These are phyloP conservation scores for Nakazawaea siamensis DNA, from an alignment of 805 yeast species.

Conservation along the genomic window DNA sequence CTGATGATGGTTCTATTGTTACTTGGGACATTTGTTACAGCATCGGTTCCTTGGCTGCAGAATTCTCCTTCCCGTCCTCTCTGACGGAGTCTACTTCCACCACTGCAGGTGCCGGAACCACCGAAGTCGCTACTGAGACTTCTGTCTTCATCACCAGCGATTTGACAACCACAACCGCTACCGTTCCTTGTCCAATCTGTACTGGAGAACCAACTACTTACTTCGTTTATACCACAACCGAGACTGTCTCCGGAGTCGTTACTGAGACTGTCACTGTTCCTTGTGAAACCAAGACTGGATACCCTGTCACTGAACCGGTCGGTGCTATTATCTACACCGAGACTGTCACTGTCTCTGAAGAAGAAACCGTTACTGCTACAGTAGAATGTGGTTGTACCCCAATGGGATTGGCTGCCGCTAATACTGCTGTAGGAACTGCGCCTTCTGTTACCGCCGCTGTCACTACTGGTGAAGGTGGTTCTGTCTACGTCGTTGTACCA, in stretches of 20 bases:
- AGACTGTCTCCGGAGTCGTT: conserved; percentile 2
- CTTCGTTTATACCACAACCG: conserved; percentile 4
- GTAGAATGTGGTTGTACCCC: conserved; percentile 5
- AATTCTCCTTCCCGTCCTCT: conserved; percentile 1
- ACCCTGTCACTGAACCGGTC: conserved; percentile 11
- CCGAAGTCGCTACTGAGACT: neutral
- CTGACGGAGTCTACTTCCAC: neutral
- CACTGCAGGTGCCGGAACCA: neutral
- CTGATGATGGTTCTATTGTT: neutral
- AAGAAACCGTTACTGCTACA: conserved; percentile 3
- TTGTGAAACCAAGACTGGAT: conserved; percentile 12
- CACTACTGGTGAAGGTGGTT: neutral
- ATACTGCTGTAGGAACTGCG: conserved; percentile 8
- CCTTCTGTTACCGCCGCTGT: conserved; percentile 5
- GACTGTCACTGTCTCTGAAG: conserved; percentile 1
- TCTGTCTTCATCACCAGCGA: conserved; percentile 1
- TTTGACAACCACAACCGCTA: conserved; percentile 6
- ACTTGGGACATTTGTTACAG: conserved; percentile 8
- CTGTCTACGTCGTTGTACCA: neutral
- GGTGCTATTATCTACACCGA: conserved; percentile 3
- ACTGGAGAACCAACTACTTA: conserved; percentile 9
- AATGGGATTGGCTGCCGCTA: conserved; percentile 5
- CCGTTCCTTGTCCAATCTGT: conserved; percentile 9
- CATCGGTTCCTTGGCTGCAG: conserved; percentile 2
- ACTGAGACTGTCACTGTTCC: conserved; percentile 4